Evolutionary conservation across 2,329 filamentous ascomycete species (phyloP).

Genomic region (Fusarium armeniacum): DNA sequence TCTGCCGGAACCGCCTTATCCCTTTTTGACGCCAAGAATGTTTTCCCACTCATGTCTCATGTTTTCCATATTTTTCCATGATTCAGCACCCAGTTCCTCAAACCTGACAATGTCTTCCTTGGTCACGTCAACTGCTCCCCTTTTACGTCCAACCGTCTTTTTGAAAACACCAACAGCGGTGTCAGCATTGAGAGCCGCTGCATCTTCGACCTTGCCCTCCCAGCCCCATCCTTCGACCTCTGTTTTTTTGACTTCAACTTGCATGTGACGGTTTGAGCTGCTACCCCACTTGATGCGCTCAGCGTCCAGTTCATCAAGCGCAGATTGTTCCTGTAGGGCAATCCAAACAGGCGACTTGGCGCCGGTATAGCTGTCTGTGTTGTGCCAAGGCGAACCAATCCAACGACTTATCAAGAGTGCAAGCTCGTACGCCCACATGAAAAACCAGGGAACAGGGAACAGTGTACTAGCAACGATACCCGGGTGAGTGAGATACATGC

Average conservation of each 20-base stretch:
- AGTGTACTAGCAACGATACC: constrained; percentile 88
- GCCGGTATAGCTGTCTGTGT: constrained; percentile 79
- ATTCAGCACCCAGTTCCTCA: constrained; percentile 70
- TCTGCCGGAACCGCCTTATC: constrained; percentile 4
- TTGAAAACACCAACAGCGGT: constrained; percentile 62
- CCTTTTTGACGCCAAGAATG: constrained; percentile 43
- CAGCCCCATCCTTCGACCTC: constrained; percentile 91
- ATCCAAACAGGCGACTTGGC: constrained; percentile 84
- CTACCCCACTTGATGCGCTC: constrained; percentile 86
- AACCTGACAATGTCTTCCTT: constrained; percentile 72
- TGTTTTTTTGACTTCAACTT: constrained; percentile 76
- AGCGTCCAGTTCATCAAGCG: constrained; percentile 69
- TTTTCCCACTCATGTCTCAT: constrained; percentile 76
- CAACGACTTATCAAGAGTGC: constrained; percentile 79
- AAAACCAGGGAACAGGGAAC: constrained; percentile 77
- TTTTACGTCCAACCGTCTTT: constrained; percentile 70
- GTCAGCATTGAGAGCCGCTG: constrained; percentile 60
- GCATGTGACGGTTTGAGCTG: constrained; percentile 70
- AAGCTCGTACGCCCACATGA: constrained; percentile 77
- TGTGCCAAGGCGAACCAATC: constrained; percentile 91
- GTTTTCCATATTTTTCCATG: constrained; percentile 80
- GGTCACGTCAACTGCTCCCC: constrained; percentile 70
- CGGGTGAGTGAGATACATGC: constrained; percentile 85
- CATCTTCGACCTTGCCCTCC: constrained; percentile 68
- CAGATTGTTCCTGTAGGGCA: constrained; percentile 74